Evolutionary conservation across 768 basidiomycete genomes (phyloP), one percentile per base, ranked within the genome.

Genomic region (Pleurotus djamor): DNA sequence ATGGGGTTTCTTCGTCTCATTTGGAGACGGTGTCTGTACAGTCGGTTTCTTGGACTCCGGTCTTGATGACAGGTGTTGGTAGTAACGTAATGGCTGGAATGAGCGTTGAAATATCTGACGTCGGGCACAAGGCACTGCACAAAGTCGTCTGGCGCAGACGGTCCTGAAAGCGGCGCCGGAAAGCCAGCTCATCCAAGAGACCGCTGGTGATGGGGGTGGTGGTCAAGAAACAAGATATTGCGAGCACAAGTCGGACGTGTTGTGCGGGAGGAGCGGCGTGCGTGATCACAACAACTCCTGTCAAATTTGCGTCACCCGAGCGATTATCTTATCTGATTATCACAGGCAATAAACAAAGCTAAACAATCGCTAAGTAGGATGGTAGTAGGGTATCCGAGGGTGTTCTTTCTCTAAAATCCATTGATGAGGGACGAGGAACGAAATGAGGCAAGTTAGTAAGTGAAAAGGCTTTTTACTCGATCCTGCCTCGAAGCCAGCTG

Each of bases 401-500:
- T 28, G 3, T 28, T 28, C 21, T 28, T 41, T 41, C 10, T 41
- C 10, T 41, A 41, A 41, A 41, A 41, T 9, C 9, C 38, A 41
- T 9, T 9, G 10, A 41, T 4, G 38, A 9, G 38, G 38, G n/a
- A n/a, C 38, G 10, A 41, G 38, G 38, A 41, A 28, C 21, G 38
- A 41, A 41, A 41, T n/a, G n/a, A 41, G 38, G 38, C 10, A 10
- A 41, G 38, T 41, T 41, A 41, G n/a, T 1, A 28, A 28, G 21
- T 28, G 21, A 28, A 28, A 28, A 28, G 1, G 3, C 21, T 28
- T 28, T 14, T 76, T 65, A 76, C 63, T 91, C 89, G 48, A 92
- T 80, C 61, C 91, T 79, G 14, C 88, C 89, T 55, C 88, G 79
- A 66, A 94, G 69, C 91, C 91, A 94, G 60, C 81, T 86, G 74